Conservation (phyloP, 2,329 filamentous ascomycete genomes). For the Dryadomyces quercivorus region DNA sequence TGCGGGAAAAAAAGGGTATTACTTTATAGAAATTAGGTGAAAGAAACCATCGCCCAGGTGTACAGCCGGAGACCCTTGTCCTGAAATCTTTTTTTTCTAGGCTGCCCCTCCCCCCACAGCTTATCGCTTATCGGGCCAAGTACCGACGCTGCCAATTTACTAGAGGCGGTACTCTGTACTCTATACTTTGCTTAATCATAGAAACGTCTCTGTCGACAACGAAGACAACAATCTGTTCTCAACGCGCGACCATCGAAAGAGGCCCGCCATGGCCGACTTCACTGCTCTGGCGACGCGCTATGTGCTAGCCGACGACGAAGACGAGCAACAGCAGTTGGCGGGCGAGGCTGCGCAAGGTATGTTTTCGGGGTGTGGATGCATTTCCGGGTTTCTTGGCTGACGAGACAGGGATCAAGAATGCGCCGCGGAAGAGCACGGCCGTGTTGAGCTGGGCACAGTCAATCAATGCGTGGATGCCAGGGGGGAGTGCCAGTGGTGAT, state of each 20-base stretch:
- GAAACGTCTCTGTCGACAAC: too few relatives aligned
- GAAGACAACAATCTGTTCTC: too few relatives aligned
- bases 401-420: conserved; percentile 10
- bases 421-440: conserved; percentile 12
- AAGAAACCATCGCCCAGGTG: neutral
- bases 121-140: neutral
- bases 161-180: neutral
- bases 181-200: too few relatives aligned
- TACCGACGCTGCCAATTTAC: neutral
- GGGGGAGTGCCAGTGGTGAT: conserved; percentile 3
- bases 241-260: neutral
- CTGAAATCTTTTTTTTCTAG: neutral
- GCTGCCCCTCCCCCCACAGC: conserved; percentile 4
- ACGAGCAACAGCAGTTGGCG: conserved; percentile 11
- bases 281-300: conserved; percentile 14
- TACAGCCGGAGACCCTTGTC: neutral
- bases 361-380: neutral
- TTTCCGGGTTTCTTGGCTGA: neutral
- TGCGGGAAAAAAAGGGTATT: conserved; percentile 2
- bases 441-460: conserved; percentile 15
- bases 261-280: conserved; percentile 14
- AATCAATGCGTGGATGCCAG: conserved; percentile 24
- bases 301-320: conserved; percentile 14
- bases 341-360: conserved; percentile 11
- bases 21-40: conserved; percentile 1